These are phyloP conservation scores for Austroboletus niveus DNA, from an alignment of 1,284 basidiomycete genomes.

Conservation along the genomic window DNA sequence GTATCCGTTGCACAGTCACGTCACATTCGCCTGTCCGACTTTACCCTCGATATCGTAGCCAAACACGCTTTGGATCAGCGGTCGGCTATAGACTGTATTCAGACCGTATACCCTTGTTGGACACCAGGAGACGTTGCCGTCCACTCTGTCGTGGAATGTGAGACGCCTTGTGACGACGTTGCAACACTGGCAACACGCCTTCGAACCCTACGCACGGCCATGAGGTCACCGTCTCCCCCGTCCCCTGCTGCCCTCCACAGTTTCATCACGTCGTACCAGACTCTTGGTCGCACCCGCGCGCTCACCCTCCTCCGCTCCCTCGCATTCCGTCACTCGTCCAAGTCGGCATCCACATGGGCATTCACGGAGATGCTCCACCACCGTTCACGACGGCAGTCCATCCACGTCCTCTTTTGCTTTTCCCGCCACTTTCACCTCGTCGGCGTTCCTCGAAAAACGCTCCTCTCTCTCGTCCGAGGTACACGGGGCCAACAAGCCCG, in stretches of 20 bases:
- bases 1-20: conserved; percentile 18
- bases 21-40: conserved; percentile 17
- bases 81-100: conserved; percentile 13
- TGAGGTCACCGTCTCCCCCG: conserved; percentile 24
- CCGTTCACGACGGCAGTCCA: conserved; percentile 19
- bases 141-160: neutral
- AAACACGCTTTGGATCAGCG: conserved; percentile 17
- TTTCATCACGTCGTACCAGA: conserved; percentile 26
- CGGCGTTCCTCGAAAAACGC: conserved; percentile 32
- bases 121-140: neutral
- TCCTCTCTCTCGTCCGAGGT: conserved; percentile 19
- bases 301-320: conserved; percentile 21
- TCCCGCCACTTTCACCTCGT: conserved; percentile 34
- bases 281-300: conserved; percentile 23
- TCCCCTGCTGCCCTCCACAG: conserved; percentile 15
- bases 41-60: conserved; percentile 25
- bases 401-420: conserved; percentile 27
- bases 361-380: conserved; percentile 40
- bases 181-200: conserved; percentile 16
- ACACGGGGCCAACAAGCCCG: conserved; percentile 6
- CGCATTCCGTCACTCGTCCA: conserved; percentile 25
- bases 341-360: conserved; percentile 32
- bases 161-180: neutral
- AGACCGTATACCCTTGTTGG: conserved; percentile 14
- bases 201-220: conserved; percentile 24